Evolutionary conservation across 768 basidiomycete genomes (phyloP), one percentile per base, ranked within the genome.

Genomic region (Russula earlei): DNA sequence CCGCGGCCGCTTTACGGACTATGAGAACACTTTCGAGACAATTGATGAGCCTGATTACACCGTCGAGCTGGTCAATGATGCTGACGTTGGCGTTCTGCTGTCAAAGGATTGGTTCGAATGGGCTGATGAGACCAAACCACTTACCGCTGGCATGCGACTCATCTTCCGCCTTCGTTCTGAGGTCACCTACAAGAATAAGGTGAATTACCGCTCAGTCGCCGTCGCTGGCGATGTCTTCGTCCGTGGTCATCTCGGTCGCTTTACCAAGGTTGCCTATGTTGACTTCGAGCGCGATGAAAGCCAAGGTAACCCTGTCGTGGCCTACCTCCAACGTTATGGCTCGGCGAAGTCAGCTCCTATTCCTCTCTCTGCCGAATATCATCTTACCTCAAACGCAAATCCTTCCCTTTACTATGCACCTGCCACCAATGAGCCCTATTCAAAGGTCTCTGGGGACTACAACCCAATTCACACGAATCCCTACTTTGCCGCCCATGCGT

Each of bases 381-480:
- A 99, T 69, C 75, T 99, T 67, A 83, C 85, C 34, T 82, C 72
- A 40, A 67, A 75, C n/a, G 72, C 79, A 3, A 74, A 77, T 24
- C 74, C 78, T 17, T 83, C 85, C 10, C 69, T 76, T 7, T 95
- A 92, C 76, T 82, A 75, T 44, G 80, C 95, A 4, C 95, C 95
- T 24, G 74, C 88, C 43, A 91, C 90, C 45, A 99, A 99, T 67
- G 90, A 95, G 70, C 87, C 92, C 2, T 99, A 98, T 72, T 97
- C 94, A 4, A 83, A 84, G 69, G 80, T 94, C 46, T 99, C 96
- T 0, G 94, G 95, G 43, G 95, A 99, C 71, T 98, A 91, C 77
- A 98, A 99, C 70, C 96, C 96, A 27, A 99, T 99, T 63, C 96
- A 99, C 69, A 77, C 96, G 69, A 97, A 99, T 71, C 95, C 96